Evolutionary conservation across 2,329 filamentous ascomycete genomes (phyloP), one percentile per base, ranked within the genome.

Genomic region (Hypoxylon sp.): DNA sequence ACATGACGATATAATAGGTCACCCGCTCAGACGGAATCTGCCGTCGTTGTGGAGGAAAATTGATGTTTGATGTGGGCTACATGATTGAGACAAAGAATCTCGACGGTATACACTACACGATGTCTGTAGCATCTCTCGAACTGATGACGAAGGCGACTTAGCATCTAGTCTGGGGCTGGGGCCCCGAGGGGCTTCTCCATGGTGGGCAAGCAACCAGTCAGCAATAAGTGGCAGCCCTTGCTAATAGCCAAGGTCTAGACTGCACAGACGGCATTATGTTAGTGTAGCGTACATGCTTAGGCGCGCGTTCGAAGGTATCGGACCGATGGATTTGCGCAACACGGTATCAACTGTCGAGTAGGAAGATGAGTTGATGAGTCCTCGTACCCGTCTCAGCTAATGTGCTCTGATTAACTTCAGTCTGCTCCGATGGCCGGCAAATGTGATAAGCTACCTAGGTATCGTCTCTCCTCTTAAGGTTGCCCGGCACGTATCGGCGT

Each of bases 301-400:
- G 16, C 18, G 9, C 32, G 26, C 18, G 54, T 44, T n/a, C 46
- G n/a, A 16, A 46, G 20, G 53, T 18, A 63, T 68, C 65, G 65
- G 65, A 5, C 65, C 65, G 65, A 68, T 62, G 56, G 32, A 42
- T 61, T 61, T 51, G n/a, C n/a, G n/a, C n/a, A 22, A 60, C 52
- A n/a, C 44, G 49, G 50, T 55, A 48, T 51, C 36, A 51, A 51
- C 20, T 40, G 46, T 50, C 22, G 38, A 56, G 36, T 40, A 40
- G n/a, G 36, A 40, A 14, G 18, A 38, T 30, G 7, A 9, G 32
- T 51, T 20, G 7, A 40, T 7, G 36, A 40, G 36, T 7, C 16
- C 2, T 38, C 8, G 33, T n/a, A 11, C 16, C 33, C 12, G 6
- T 38, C n/a, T 16, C n/a, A 38, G 18, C n/a, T 40, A 14, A 16